These are phyloP conservation scores for Scedosporium dehoogii DNA, from an alignment of 2,329 filamentous ascomycete species.

Conservation along the genomic window DNA sequence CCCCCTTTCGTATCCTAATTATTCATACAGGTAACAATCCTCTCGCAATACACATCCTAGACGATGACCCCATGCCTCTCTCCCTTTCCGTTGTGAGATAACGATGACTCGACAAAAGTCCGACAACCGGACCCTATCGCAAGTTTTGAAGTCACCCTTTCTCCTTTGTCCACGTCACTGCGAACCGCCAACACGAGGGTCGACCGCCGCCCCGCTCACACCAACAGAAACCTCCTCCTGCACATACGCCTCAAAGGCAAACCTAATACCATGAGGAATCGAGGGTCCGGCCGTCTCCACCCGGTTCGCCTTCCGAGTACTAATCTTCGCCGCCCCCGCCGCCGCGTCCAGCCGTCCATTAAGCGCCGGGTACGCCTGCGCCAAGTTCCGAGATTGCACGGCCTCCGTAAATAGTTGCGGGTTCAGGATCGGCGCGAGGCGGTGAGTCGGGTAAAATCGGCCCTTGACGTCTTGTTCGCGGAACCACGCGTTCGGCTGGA, in stretches of 20 bases:
- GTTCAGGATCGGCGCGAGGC: slow-evolving; percentile 40
- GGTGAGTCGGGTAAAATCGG: slow-evolving; percentile 48
- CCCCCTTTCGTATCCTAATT: too few relatives aligned
- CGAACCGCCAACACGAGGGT: not conserved
- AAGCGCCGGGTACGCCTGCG: slow-evolving; percentile 29
- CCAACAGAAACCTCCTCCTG: slow-evolving; percentile 19
- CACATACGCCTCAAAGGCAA: slow-evolving; percentile 21
- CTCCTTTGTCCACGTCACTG: not conserved
- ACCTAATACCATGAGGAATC: slow-evolving; percentile 18
- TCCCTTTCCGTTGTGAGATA: too few relatives aligned
- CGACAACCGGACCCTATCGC: too few relatives aligned
- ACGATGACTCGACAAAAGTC: too few relatives aligned
- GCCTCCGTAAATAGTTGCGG: slow-evolving; percentile 26
- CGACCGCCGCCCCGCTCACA: not conserved
- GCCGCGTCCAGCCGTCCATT: slow-evolving; percentile 39
- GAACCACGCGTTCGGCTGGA: slow-evolving; percentile 34
- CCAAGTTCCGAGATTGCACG: slow-evolving; percentile 12
- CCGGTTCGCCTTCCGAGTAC: slow-evolving; percentile 30
- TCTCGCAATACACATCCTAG: too few relatives aligned
- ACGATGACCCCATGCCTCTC: too few relatives aligned
- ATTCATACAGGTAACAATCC: too few relatives aligned
- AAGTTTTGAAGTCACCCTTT: not conserved
- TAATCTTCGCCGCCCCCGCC: slow-evolving; percentile 21
- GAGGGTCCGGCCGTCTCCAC: slow-evolving; percentile 32
- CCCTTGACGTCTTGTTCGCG: slow-evolving; percentile 39